These are phyloP conservation scores for Evansstolkia leycettana DNA, from an alignment of 495 filamentous ascomycete genomes.

Conservation along the genomic window DNA sequence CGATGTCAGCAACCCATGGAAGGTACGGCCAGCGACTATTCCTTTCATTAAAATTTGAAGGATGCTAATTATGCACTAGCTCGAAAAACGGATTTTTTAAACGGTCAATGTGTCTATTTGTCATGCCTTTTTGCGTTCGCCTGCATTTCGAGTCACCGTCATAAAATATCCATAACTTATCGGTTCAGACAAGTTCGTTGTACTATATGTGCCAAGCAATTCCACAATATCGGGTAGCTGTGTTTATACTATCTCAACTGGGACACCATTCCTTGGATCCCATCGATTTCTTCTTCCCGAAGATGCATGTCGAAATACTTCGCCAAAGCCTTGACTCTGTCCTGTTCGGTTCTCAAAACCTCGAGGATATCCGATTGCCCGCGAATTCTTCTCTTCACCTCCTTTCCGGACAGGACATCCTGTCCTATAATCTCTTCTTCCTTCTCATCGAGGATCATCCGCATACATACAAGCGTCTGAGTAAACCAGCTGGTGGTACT, in stretches of 20 bases:
- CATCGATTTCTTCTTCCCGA: conserved; percentile 35
- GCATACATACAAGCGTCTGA: conserved; percentile 30
- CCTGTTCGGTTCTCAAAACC: neutral
- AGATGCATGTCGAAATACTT: conserved; percentile 14
- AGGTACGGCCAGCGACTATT: conserved; percentile 34
- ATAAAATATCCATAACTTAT: neutral
- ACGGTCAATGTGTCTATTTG: neutral
- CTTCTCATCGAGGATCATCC: conserved; percentile 33
- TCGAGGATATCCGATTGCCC: conserved; percentile 17
- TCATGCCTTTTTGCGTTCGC: neutral
- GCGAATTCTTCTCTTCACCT: conserved; percentile 37
- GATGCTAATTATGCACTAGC: conserved; percentile 12
- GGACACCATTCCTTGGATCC: conserved; percentile 34
- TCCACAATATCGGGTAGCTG: no score
- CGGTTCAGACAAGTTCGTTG: no score
- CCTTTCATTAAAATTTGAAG: neutral
- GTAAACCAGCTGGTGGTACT: conserved; percentile 35
- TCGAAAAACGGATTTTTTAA: conserved; percentile 33
- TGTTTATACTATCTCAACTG: conserved; percentile 25
- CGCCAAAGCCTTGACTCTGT: neutral
- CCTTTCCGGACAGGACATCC: conserved; percentile 37
- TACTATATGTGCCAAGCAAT: no score
- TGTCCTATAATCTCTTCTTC: conserved; percentile 33
- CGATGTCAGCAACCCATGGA: conserved; percentile 94
- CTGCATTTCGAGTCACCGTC: neutral